Evolutionary conservation across 1,284 basidiomycete genomes (phyloP).

Genomic region (Apiotrichum sp.): DNA sequence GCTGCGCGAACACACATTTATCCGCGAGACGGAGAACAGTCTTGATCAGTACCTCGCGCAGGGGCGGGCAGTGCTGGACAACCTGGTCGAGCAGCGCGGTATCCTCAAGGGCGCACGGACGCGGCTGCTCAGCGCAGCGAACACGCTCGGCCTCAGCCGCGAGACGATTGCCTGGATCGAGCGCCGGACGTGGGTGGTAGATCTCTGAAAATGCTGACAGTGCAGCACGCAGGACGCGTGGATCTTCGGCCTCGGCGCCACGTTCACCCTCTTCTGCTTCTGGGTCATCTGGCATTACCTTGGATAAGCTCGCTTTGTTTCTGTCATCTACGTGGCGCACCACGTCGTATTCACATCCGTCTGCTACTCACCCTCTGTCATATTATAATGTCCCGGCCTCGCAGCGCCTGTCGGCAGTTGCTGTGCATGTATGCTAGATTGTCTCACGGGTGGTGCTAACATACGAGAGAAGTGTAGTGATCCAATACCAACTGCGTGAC

Average conservation of each 20-base stretch:
- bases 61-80: constrained; percentile 80
- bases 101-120: constrained; percentile 85
- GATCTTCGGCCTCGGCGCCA: constrained; percentile 74
- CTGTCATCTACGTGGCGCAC: too few relatives aligned
- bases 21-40: constrained; percentile 68
- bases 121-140: constrained; percentile 76
- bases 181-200: constrained; percentile 62
- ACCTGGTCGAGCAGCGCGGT: constrained; percentile 81
- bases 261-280: constrained; percentile 85
- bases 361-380: too few relatives aligned
- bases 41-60: constrained; percentile 86
- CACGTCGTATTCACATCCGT: too few relatives aligned
- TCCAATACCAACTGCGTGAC: too few relatives aligned
- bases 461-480: too few relatives aligned
- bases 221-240: constrained; percentile 83
- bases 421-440: too few relatives aligned
- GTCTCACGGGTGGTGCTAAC: too few relatives aligned
- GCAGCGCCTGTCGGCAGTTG: too few relatives aligned
- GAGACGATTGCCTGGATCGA: constrained; percentile 95
- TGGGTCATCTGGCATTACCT: constrained; percentile 83
- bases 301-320: constrained; percentile 51
- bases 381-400: too few relatives aligned
- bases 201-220: constrained; percentile 7
- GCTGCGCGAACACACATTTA: constrained; percentile 76
- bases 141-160: constrained; percentile 82